phyloP scores from a whole-genome alignment of 2,329 filamentous ascomycete species.

The Escovopsis sp. region DNA sequence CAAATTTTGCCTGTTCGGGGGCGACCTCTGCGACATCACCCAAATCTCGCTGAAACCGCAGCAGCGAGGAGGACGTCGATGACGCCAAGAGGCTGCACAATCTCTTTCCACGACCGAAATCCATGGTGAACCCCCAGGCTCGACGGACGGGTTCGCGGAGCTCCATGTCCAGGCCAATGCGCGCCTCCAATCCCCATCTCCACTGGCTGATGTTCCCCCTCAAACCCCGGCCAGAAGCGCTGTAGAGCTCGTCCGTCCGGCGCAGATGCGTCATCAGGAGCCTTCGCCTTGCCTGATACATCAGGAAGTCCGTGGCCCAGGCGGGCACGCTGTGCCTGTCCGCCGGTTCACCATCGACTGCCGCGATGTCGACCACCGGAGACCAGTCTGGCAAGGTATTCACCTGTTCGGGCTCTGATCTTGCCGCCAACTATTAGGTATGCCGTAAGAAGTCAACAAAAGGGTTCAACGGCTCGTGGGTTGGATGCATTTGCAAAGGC shows the following conservation, averaged over 20 bases:
- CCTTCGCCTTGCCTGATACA: constrained; percentile 4
- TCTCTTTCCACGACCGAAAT: constrained; percentile 7
- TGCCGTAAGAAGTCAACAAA: background rate
- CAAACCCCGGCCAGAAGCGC: constrained; percentile 46
- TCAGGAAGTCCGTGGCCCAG: constrained; percentile 1
- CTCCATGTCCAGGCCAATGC: constrained; percentile 43
- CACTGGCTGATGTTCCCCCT: constrained; percentile 53
- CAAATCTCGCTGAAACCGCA: constrained; percentile 34
- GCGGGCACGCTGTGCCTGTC: constrained; percentile 6
- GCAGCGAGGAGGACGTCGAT: constrained; percentile 30
- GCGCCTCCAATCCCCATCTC: constrained; percentile 53
- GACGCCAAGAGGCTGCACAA: constrained; percentile 30
- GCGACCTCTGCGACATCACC: constrained; percentile 27
- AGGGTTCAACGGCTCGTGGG: background rate
- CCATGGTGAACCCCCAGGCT: constrained; percentile 34
- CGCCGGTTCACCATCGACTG: constrained; percentile 23
- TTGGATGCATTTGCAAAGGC: background rate
- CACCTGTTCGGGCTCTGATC: constrained; percentile 29
- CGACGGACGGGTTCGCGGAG: constrained; percentile 32
- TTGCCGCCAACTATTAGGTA: constrained; percentile 38
- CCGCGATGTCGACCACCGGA: constrained; percentile 38
- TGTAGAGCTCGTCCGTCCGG: constrained; percentile 42
- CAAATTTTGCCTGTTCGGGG: constrained; percentile 29
- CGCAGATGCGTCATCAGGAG: constrained; percentile 12
- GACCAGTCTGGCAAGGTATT: constrained; percentile 48